Conservation (phyloP, 1,284 basidiomycete genomes). For the Chalciporus sp. region DNA sequence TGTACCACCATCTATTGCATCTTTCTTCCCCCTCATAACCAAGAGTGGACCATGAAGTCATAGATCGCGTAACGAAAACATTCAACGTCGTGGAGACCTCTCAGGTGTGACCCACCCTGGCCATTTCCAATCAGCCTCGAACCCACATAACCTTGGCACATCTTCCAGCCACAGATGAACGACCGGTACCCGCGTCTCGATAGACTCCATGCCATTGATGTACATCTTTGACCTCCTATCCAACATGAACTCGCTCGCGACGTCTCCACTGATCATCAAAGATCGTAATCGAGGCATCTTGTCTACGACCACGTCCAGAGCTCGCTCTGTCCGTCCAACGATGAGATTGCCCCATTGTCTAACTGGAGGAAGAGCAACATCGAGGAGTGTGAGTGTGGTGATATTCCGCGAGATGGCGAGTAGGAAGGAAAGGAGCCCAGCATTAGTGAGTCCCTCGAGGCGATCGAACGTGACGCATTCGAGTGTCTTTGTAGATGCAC, state of each 20-base stretch:
- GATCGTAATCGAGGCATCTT: conserved; percentile 21
- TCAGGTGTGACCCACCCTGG: conserved; percentile 14
- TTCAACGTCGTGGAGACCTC: background rate
- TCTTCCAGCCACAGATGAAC: conserved; percentile 23
- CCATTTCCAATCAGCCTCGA: conserved; percentile 23
- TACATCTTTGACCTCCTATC: conserved; percentile 23
- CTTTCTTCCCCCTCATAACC: background rate
- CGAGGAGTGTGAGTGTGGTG: conserved; percentile 14
- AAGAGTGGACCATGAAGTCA: background rate
- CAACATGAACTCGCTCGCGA: conserved; percentile 30
- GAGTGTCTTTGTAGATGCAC: conserved; percentile 17
- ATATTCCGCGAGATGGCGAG: conserved; percentile 16
- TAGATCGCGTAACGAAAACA: background rate
- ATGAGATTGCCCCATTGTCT: conserved; percentile 19
- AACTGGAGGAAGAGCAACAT: conserved; percentile 19
- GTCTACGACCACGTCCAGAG: conserved; percentile 20
- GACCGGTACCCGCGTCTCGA: conserved; percentile 7
- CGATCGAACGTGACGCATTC: conserved; percentile 21
- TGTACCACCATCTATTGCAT: background rate
- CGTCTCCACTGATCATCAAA: conserved; percentile 25
- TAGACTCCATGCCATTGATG: background rate
- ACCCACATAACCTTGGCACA: conserved; percentile 25
- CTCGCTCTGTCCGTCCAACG: conserved; percentile 22
- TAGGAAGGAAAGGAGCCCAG: conserved; percentile 21
- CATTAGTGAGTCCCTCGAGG: conserved; percentile 26